Evolutionary conservation across 306 rosid species (phyloP), one percentile per base, ranked within the genome.

Genomic region (Alnus rubra): DNA sequence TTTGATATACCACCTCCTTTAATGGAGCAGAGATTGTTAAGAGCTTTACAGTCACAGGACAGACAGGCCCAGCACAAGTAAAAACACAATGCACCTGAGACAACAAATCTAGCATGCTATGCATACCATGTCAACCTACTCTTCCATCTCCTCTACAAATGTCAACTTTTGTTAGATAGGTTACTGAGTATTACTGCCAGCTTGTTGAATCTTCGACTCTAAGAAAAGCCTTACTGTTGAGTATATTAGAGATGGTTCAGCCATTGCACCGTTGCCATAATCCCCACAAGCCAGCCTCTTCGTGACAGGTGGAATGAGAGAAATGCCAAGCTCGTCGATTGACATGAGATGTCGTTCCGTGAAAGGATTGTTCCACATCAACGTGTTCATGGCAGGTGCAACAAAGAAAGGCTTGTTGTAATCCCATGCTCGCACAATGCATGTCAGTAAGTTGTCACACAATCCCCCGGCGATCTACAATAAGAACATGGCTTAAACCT

Each of bases 241-340:
- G 88, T 88, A 95, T 55, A 95, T 95, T 62, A 90, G 74, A 54
- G 94, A 85, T 55, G 97, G 94, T 83, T 95, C 99, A 23, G 98
- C 98, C 99, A 95, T 95, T 70, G 99, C 99, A 31, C 98, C 99
- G 73, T 90, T 92, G 80, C 99, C 99, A 30, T 88, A 90, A 80
- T 95, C 99, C 54, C 98, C 93, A 47, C 89, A 87, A 33, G 99
- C 97, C 76, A 90, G 80, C 78, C 94, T 88, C 89, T 88, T 93
- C 0, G 85, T 53, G 56, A 92, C 93, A 19, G 99, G 97, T 35
- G 85, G 90, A 73, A 94, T 90, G 81, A 94, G 90, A 48, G 79
- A 48, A 54, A 87, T 85, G 60, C 97, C 97, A 69, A 92, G 93
- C 62, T 94, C 97, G 2, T 90, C 92, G 23, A 92, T 84, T 10